phyloP scores from a whole-genome alignment of 176 grass and related monocot species.

The Carex scoparia region DNA sequence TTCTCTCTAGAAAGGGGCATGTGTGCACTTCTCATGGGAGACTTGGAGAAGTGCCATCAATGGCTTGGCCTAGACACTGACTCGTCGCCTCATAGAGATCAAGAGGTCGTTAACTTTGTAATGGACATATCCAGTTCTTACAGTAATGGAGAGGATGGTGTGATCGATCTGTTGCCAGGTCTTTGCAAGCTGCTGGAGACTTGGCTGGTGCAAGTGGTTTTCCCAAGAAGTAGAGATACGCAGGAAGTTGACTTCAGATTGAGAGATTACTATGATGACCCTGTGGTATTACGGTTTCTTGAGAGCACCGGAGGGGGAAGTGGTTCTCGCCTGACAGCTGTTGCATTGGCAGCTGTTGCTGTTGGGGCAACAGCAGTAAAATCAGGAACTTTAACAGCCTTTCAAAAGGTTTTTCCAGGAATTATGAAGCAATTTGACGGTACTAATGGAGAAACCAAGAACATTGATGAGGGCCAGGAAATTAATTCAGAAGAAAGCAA shows the following conservation, averaged over 20 bases:
- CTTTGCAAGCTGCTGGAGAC: constrained; percentile 89
- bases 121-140: constrained; percentile 56
- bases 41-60: constrained; percentile 63
- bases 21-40: constrained; percentile 75
- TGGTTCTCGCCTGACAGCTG: constrained; percentile 78
- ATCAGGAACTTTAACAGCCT: constrained; percentile 80
- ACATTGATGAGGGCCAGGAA: constrained; percentile 32
- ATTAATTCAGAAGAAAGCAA: constrained; percentile 26
- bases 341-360: constrained; percentile 74
- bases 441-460: neutral
- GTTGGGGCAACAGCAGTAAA: constrained; percentile 80
- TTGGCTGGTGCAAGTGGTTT: constrained; percentile 79
- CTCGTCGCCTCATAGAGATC: constrained; percentile 54
- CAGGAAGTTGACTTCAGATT: constrained; percentile 64
- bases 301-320: constrained; percentile 77
- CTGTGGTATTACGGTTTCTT: constrained; percentile 71
- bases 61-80: constrained; percentile 83
- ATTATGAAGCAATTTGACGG: constrained; percentile 44
- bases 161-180: constrained; percentile 67
- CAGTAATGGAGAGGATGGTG: constrained; percentile 30
- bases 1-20: constrained; percentile 74
- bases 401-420: constrained; percentile 77
- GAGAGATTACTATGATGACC: constrained; percentile 88
- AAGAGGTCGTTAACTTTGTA: constrained; percentile 76
- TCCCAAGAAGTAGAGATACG: constrained; percentile 90